Conservation (phyloP, 345 rosid genomes). For the Triadica sebifera region DNA sequence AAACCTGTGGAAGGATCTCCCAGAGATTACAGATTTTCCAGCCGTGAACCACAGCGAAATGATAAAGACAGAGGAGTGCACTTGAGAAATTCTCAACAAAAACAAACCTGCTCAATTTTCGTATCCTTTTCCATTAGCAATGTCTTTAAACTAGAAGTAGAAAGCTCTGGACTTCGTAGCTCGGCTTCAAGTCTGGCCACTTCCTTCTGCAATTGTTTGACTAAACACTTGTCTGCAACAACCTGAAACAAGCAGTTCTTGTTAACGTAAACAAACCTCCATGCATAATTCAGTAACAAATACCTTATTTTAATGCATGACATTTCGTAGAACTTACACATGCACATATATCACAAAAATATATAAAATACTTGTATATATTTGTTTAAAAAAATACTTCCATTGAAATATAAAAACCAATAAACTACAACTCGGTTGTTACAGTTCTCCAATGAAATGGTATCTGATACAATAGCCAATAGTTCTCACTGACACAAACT, state of each 20-base stretch:
- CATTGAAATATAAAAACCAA: background rate
- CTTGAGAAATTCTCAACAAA: constrained; percentile 4
- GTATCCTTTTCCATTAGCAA: constrained; percentile 61
- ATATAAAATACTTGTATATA: background rate
- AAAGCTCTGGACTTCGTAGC: constrained; percentile 70
- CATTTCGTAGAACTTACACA: background rate
- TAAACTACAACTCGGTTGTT: background rate
- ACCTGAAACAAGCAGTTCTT: constrained; percentile 44
- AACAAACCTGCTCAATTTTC: constrained; percentile 74
- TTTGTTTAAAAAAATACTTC: background rate
- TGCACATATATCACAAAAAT: background rate
- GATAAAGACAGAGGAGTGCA: background rate
- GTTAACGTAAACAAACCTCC: background rate
- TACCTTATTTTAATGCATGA: background rate
- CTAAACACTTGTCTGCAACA: constrained; percentile 63
- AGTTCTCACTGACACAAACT: background rate
- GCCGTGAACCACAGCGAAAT: background rate
- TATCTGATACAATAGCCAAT: background rate
- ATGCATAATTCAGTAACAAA: background rate
- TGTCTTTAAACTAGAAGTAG: constrained; percentile 57
- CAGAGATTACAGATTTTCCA: background rate
- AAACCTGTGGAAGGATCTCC: background rate
- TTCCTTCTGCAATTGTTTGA: constrained; percentile 84
- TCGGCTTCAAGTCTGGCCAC: constrained; percentile 94
- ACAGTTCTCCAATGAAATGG: background rate